These are phyloP conservation scores for Rubus parviflorus DNA, from an alignment of 306 rosid species.

Conservation along the genomic window DNA sequence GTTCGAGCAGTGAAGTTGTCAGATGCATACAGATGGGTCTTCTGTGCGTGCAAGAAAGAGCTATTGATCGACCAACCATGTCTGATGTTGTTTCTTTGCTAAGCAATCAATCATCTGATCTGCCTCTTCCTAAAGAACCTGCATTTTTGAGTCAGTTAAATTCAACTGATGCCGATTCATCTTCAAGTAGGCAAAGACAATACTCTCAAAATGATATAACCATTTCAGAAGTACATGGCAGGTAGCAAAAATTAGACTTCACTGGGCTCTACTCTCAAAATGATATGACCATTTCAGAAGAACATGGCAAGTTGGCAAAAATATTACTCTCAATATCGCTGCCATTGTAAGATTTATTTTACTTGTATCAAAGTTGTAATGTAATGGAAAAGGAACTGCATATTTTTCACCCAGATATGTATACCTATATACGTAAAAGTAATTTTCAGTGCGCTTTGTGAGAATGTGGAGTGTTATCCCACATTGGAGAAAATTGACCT, in stretches of 20 bases:
- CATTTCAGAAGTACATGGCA: conserved; percentile 1
- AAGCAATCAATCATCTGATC: background rate
- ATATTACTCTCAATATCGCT: too few species aligned
- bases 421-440: too few species aligned
- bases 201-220: conserved; percentile 14
- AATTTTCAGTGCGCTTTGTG: background rate
- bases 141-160: conserved; percentile 7
- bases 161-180: conserved; percentile 4
- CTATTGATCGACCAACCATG: conserved; percentile 20
- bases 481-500: too few species aligned
- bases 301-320: too few species aligned
- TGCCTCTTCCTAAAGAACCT: conserved; percentile 10
- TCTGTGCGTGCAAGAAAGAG: conserved; percentile 25
- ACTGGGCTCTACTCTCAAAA: background rate
- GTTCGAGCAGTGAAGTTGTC: conserved; percentile 7
- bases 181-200: conserved; percentile 18
- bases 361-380: background rate
- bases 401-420: background rate
- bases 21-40: conserved; percentile 21
- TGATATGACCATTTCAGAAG: too few species aligned
- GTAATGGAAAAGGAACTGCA: background rate
- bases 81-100: conserved; percentile 5
- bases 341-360: too few species aligned
- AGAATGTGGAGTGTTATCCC: too few species aligned
- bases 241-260: conserved; percentile 10